Base-by-base conservation (phyloP, 2,329 filamentous ascomycete species). In the Sphaerulina vaccinii region DNA sequence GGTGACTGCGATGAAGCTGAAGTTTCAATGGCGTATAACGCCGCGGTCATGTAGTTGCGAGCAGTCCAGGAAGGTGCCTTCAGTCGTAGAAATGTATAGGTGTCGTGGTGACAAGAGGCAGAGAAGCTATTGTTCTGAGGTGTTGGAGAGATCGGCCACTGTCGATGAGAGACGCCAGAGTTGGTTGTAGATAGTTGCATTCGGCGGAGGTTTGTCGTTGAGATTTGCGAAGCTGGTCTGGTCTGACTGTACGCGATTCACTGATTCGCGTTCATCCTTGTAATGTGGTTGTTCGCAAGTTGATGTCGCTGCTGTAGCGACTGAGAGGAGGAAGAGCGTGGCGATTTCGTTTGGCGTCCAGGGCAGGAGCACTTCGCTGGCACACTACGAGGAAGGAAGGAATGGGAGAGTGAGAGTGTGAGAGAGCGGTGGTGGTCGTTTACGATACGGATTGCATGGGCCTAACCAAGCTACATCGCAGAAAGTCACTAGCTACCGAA, bases 61-160 rank as follows among this genome's bases (percentile, higher is more conserved):
- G 36, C 45, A 48, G 36, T 21, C 27, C 6, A 22, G n/a, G 39
- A 13, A 42, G 21, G 39, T 16, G 39, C 39, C 27, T 10, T 19
- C 39, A 11, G 23, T 36, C 22, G 40, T 48, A 48, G 18, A 36
- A 48, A 48, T 48, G 8, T 39, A 13, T 21, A 13, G 16, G 7
- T 18, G 4, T 7, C 19, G 37, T 13, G 19, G 18, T 23, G 37
- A 21, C 18, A 39, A 39, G 13, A 21, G 37, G 15, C 37, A 18
- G 36, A 5, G 16, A 18, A 21, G 5, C 19, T 11, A 5, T 35
- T 21, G 8, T 39, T 18, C 22, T 13, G 37, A 13, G 10, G 37
- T 18, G 9, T 6, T 22, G 5, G 9, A 11, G 35, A 36, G 32
- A 36, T 5, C 13, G 32, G 5, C n/a, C 9, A 15, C 35, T 11